phyloP scores from a whole-genome alignment of 2,329 filamentous ascomycete genomes.

The Aureobasidium sp. region DNA sequence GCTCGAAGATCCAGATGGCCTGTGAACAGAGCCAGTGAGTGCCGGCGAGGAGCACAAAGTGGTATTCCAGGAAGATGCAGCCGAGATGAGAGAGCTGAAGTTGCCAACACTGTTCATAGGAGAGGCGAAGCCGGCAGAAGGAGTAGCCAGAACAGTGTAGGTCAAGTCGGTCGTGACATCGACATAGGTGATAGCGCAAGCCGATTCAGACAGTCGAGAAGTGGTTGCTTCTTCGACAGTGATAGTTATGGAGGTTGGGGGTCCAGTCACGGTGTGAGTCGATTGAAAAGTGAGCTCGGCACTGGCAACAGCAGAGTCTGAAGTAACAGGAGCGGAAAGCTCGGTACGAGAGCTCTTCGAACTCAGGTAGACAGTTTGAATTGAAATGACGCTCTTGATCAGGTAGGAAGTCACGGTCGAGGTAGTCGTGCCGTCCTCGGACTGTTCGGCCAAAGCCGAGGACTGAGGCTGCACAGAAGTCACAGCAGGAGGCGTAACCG shows the following conservation, averaged over 20 bases:
- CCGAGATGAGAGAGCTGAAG: neutral
- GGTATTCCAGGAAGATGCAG: neutral
- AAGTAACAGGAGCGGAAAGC: neutral
- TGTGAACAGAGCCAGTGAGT: neutral
- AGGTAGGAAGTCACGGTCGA: constrained; percentile 8
- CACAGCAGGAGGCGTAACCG: constrained; percentile 20
- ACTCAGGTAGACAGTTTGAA: neutral
- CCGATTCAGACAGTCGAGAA: constrained; percentile 2
- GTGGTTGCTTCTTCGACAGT: constrained; percentile 4
- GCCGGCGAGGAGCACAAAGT: neutral
- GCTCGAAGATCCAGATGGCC: neutral
- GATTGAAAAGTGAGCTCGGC: neutral
- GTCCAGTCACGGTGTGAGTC: neutral
- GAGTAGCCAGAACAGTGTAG: constrained; percentile 3
- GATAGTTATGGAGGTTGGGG: neutral
- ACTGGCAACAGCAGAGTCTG: neutral
- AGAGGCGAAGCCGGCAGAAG: neutral
- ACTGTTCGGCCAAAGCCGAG: neutral
- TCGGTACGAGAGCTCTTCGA: neutral
- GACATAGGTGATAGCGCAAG: constrained; percentile 6
- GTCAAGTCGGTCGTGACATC: constrained; percentile 7
- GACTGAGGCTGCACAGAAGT: constrained; percentile 20
- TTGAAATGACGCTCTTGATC: constrained; percentile 5
- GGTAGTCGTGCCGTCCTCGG: neutral
- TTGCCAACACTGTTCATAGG: neutral